Conservation (phyloP, 768 basidiomycete genomes). For the Hortiboletus flavorubellus region DNA sequence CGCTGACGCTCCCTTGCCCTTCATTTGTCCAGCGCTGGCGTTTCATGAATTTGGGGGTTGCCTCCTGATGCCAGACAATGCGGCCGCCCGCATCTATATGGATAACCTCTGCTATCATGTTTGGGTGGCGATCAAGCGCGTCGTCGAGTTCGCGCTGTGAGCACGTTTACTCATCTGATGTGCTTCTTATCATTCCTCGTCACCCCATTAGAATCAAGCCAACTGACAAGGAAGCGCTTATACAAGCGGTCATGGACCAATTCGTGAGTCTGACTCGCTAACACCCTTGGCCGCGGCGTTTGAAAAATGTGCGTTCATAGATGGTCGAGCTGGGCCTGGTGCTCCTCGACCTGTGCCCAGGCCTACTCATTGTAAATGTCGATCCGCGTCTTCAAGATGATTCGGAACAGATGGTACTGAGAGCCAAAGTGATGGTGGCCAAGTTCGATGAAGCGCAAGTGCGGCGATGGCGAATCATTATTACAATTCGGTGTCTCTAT, state of each 20-base stretch:
- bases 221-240: conserved; percentile 14
- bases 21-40: conserved; percentile 26
- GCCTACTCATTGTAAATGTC: conserved; percentile 49
- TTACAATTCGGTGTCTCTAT: conserved; percentile 41
- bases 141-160: conserved; percentile 27
- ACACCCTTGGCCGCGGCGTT: neutral
- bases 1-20: neutral
- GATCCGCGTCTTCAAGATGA: conserved; percentile 46
- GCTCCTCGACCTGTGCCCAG: conserved; percentile 41
- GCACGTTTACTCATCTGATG: neutral
- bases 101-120: conserved; percentile 32
- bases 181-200: neutral
- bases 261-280: conserved; percentile 29
- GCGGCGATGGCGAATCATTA: conserved; percentile 38
- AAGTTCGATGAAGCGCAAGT: conserved; percentile 42
- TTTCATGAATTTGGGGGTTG: conserved; percentile 34
- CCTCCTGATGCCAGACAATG: conserved; percentile 33
- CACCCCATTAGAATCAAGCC: conserved; percentile 7
- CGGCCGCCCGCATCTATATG: conserved; percentile 22
- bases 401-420: conserved; percentile 36
- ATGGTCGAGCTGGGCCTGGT: conserved; percentile 48
- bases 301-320: conserved; percentile 29
- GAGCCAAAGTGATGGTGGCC: conserved; percentile 39
- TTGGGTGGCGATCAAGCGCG: conserved; percentile 32
- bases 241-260: conserved; percentile 22